Evolutionary conservation across 129 eudicot genomes (phyloP), one percentile per base, ranked within the genome.

Genomic region (Kitagawia praeruptora): DNA sequence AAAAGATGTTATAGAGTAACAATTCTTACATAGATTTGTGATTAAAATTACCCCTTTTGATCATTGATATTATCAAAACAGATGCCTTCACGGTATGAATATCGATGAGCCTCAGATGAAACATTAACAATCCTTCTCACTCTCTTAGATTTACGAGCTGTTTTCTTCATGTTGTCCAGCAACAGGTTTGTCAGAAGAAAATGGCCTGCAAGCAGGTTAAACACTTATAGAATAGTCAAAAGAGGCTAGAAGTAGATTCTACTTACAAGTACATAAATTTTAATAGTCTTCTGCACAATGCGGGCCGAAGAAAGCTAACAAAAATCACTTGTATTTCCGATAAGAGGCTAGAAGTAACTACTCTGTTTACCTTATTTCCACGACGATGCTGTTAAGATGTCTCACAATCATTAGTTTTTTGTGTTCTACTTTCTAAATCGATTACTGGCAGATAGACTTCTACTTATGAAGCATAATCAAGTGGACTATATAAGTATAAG

Each of bases 61-160:
- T 83, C 89, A 81, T 87, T 89, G 41, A 91, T 82, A 79, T 81
- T 89, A 78, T 89, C 89, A 76, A 91, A 91, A 76, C 91, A 84
- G 75, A 91, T 86, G 77, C 97, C 97, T 89, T 86, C 92, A 14
- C 84, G 82, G 79, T 89, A 89, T 13, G 92, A 5, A 82, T 84
- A 6, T 69, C 83, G 85, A 63, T 91, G 97, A 75, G 89, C 93
- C 78, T 89, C 92, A 25, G 97, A 91, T 72, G 93, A 89, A 42
- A 91, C 86, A 78, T 82, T 91, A 70, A 91, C 93, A 77, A 91
- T 91, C 79, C 97, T 87, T 80, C 97, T 93, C 83, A 89, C 93
- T 78, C 72, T 85, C 73, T 88, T 85, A 64, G 84, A 85, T 84
- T 86, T 70, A 81, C 46, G 80, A 13, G 93, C 85, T 9, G 97